phyloP scores from a whole-genome alignment of 1,284 basidiomycete genomes.

The Lignosus rhinocerotis region DNA sequence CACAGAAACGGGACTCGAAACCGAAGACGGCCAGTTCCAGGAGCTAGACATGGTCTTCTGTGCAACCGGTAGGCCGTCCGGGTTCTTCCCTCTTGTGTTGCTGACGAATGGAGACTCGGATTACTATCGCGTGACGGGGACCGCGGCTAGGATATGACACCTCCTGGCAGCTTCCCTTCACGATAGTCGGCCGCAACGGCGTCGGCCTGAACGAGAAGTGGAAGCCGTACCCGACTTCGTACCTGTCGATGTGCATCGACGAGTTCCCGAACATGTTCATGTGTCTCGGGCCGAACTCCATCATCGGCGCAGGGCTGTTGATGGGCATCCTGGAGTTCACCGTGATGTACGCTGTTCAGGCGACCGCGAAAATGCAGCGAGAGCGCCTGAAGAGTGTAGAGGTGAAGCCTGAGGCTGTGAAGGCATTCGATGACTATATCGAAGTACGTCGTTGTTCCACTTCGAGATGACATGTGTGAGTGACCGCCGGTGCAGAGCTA shows the following conservation, averaged over 20 bases:
- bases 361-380: constrained; percentile 55
- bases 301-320: constrained; percentile 54
- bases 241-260: constrained; percentile 54
- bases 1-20: constrained; percentile 55
- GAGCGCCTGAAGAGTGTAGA: constrained; percentile 57
- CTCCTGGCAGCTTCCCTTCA: constrained; percentile 49
- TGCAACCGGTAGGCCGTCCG: constrained; percentile 27
- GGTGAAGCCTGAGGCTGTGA: constrained; percentile 1
- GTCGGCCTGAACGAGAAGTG: constrained; percentile 50
- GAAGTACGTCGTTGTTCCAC: background rate
- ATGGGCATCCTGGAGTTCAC: constrained; percentile 54
- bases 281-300: constrained; percentile 57
- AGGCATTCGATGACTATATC: constrained; percentile 4
- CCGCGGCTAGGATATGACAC: constrained; percentile 50
- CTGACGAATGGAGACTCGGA: too few species aligned
- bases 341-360: constrained; percentile 53
- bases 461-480: background rate
- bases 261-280: constrained; percentile 66
- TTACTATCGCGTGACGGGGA: background rate
- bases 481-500: background rate
- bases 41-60: constrained; percentile 55
- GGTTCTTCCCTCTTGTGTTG: background rate
- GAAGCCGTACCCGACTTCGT: constrained; percentile 53
- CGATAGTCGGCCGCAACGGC: constrained; percentile 53
- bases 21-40: constrained; percentile 49